These are phyloP conservation scores for Elaeis oleifera DNA, from an alignment of 202 grass and related monocot species.

Conservation along the genomic window DNA sequence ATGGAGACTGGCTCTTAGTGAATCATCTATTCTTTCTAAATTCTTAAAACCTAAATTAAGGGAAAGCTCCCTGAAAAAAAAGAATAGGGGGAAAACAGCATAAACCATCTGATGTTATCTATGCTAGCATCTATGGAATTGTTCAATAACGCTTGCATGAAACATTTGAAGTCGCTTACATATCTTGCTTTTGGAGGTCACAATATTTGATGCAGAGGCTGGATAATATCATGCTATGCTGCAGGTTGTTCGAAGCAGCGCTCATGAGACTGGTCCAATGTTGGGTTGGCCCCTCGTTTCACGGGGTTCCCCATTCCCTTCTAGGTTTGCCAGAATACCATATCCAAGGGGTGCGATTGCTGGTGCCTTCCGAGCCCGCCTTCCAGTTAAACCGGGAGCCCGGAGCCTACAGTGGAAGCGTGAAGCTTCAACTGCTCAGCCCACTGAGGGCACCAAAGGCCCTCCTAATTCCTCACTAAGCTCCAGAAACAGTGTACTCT, in stretches of 20 bases:
- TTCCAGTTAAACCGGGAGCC: constrained; percentile 54
- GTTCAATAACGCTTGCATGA: too few relatives aligned
- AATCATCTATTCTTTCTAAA: too few relatives aligned
- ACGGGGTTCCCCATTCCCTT: constrained; percentile 37
- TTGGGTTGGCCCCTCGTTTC: constrained; percentile 57
- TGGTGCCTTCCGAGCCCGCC: constrained; percentile 40
- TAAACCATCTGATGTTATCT: too few relatives aligned
- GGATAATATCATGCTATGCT: neutral
- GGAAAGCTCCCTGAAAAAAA: too few relatives aligned
- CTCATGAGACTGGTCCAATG: constrained; percentile 73
- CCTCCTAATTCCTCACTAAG: constrained; percentile 29
- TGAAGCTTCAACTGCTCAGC: constrained; percentile 37
- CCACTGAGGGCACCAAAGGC: constrained; percentile 28
- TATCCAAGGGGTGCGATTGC: constrained; percentile 51
- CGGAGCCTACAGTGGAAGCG: constrained; percentile 96
- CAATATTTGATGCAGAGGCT: too few relatives aligned
- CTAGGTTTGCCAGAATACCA: constrained; percentile 44
- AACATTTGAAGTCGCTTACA: too few relatives aligned
- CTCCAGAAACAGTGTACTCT: constrained; percentile 36
- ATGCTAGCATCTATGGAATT: too few relatives aligned
- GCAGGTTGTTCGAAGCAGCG: constrained; percentile 64
- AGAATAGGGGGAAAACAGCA: too few relatives aligned
- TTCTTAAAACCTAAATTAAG: too few relatives aligned
- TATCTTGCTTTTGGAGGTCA: too few relatives aligned
- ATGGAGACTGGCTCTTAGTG: too few relatives aligned